phyloP scores from a whole-genome alignment of 257 asterid genomes.

The Paulownia fortunei region DNA sequence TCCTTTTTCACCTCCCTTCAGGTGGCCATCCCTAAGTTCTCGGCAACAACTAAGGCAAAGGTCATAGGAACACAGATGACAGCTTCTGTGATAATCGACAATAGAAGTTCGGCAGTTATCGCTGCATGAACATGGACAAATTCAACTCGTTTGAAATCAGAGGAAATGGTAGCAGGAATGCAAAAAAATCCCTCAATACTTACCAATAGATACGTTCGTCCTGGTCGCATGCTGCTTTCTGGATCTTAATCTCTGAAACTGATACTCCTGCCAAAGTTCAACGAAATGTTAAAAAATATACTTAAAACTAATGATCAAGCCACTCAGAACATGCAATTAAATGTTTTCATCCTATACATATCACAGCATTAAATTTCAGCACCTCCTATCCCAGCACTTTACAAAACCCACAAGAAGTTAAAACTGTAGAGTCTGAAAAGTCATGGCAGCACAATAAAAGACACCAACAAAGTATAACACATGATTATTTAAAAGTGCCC shows the following conservation, averaged over 20 bases:
- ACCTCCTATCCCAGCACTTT: not conserved
- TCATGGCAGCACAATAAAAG: not conserved
- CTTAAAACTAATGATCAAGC: conserved; percentile 9
- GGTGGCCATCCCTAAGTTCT: conserved; percentile 58
- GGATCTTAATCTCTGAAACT: conserved; percentile 40
- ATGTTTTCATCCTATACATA: not conserved
- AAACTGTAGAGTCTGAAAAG: not conserved
- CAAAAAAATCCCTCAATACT: conserved; percentile 16
- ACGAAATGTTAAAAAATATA: not conserved
- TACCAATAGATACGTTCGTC: conserved; percentile 63
- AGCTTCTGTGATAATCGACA: conserved; percentile 63
- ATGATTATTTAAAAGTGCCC: not conserved
- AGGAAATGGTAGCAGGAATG: not conserved
- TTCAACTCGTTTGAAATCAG: not conserved
- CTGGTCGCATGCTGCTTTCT: conserved; percentile 19
- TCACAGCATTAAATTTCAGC: not conserved
- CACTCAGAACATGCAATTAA: not conserved
- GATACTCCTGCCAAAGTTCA: conserved; percentile 46
- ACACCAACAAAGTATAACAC: not conserved
- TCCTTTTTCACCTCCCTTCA: conserved; percentile 50
- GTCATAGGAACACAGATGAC: conserved; percentile 62
- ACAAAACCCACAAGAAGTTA: not conserved
- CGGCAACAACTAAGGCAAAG: conserved; percentile 72
- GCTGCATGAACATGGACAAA: conserved; percentile 43
- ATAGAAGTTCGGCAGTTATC: conserved; percentile 63